A percentile compares a stretch with the other conserved stretches of the same genome.
These are phyloP conservation scores for Albophoma yamanashiensis DNA, from an alignment of 2,329 filamentous ascomycete species.

Conservation along the genomic window DNA sequence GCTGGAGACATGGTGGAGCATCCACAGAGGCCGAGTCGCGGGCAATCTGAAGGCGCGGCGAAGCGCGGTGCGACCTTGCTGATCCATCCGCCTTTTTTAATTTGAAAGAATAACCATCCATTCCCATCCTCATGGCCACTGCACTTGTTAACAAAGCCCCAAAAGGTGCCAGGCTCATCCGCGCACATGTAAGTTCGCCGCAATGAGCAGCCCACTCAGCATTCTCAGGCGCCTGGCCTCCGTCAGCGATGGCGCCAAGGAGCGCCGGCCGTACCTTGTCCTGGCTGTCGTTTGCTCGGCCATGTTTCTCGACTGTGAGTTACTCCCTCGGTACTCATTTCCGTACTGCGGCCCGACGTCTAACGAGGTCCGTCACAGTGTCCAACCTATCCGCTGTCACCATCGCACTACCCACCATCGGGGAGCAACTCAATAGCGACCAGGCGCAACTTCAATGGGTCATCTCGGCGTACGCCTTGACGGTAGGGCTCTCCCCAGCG, in stretches of 20 bases:
- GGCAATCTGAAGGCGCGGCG: background rate
- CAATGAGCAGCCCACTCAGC: background rate
- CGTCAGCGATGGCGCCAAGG: background rate
- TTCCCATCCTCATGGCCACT: background rate
- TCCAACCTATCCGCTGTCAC: background rate
- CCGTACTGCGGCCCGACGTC: background rate
- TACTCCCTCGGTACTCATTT: too few relatives aligned
- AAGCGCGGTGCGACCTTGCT: background rate
- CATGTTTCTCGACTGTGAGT: background rate
- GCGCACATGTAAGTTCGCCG: background rate
- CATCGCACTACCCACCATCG: background rate
- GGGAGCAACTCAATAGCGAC: background rate
- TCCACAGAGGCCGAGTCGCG: background rate
- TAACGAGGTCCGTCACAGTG: background rate
- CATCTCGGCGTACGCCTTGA: background rate
- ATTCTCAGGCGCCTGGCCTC: background rate
- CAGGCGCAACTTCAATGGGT: background rate
- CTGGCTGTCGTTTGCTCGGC: background rate
- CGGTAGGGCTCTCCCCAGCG: background rate
- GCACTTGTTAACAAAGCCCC: background rate
- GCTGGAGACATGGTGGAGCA: background rate
- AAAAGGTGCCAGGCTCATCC: background rate
- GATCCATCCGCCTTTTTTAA: background rate
- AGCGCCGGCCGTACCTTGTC: background rate
- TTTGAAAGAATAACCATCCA: background rate